Base-by-base conservation (phyloP, 2,329 filamentous ascomycete species). In the Clonostachys chloroleuca region DNA sequence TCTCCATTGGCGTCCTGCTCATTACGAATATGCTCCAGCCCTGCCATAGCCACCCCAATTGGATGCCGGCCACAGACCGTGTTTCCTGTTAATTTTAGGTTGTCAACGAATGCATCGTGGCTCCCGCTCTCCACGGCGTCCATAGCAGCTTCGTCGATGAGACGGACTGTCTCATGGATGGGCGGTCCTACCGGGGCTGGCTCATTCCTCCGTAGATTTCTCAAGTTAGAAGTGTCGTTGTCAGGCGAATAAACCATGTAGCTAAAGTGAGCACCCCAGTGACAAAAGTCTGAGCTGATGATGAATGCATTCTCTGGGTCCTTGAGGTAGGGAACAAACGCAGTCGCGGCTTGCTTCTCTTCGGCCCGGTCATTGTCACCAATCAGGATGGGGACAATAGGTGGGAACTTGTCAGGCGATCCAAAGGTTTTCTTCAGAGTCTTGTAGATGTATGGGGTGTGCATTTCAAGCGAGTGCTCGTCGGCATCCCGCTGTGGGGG, bases 401-500 rank as follows among this genome's bases (percentile, higher is more conserved):
- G 79, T 0, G 92, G 90, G 56, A 87, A 89, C 5, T 77, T 60
- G 2, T 77, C 68, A 0, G 68, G 60, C 0, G 73, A 68, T 1
- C 66, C 68, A 51, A 80, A 78, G 0, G 73, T 74, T 49, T 74
- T 69, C 44, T 77, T 59, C 3, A 83, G 75, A 46, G 88, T 82
- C 61, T 92, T 91, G 74, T 91, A 92, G 52, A 97, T 86, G 60
- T 95, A 96, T 0, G 94, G 92, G 9, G 97, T 76, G 57, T 99
- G 94, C 87, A 99, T 95, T 72, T 99, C 94, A 2, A 97, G 78
- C 45, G 89, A 96, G 67, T 99, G 94, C 67, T 99, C 94, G 6
- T 80, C 78, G 51, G 90, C 80, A 59, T 99, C 94, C 6, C 83
- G 74, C 5, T 71, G 59, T 16, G 65, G 67, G 2, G 78, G 81